Base-by-base conservation (phyloP, 1,139 yeast species). In the Pichiaceae sp. region DNA sequence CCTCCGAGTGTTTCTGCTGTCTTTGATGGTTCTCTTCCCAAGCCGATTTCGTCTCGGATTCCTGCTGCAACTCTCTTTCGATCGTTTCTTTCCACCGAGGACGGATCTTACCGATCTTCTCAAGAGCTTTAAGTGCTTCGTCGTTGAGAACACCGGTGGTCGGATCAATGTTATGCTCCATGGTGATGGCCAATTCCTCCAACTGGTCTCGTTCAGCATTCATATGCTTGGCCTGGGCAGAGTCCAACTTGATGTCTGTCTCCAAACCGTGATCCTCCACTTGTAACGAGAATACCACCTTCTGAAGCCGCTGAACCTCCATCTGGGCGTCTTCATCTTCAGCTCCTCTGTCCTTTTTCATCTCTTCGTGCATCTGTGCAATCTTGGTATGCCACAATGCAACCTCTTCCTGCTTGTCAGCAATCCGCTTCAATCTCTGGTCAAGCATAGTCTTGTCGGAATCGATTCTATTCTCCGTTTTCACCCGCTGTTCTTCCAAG, bases 401-500 rank as follows among this genome's bases (percentile, higher is more conserved):
- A 29, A 62, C 50, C 32, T 62, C 61, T 2, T 37, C 36, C 34
- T 54, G 53, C 49, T 59, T 57, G 26, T 54, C 53, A 17, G 52
- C 59, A 20, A 63, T 51, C 8, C 47, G 48, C 26, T 55, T 53
- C 21, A 38, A 27, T 37, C 59, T 52, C 9, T 49, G 45, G 14
- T 42, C 38, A 23, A 61, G 41, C 26, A 47, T 50, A 23, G 46
- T 42, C 33, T 54, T 54, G 30, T 57, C 60, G 16, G 58, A 54
- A 1, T 54, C 39, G 16, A 59, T 56, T 38, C 62, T 53, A 29
- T 47, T 36, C 32, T 57, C 60, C 4, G 60, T 50, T 24, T 54
- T 50, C 39, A 60, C 49, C 39, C 63, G 54, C 4, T 61, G 52
- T 33, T 62, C 65, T 42, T 75, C 81, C 17, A 73, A 50, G 28